Evolutionary conservation across 2,329 filamentous ascomycete species (phyloP), one percentile per base, ranked within the genome.

Genomic region (Monosporascus sp.): DNA sequence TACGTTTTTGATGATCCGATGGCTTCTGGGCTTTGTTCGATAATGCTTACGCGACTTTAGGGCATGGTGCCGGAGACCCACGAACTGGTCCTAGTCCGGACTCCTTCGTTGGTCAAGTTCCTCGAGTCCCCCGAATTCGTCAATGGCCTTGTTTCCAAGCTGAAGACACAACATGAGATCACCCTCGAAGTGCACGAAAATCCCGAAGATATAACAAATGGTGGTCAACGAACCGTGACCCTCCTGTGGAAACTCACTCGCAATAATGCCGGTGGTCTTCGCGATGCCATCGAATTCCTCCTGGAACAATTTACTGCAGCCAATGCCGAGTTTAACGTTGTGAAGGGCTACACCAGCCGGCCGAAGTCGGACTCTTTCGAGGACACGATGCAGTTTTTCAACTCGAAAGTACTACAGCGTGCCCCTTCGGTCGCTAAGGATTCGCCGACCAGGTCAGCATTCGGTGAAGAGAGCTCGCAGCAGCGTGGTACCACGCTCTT

Each of bases 311-410:
- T 97, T 56, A 89, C 95, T 27, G 87, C 89, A 45, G 88, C 91
- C 47, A 89, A 89, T n/a, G 83, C 97, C n/a, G 90, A 97, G 64
- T 82, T 87, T 9, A 89, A 82, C 53, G 86, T 91, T 43, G 86
- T 97, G 65, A 95, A 95, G 71, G 94, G 94, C 50, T 87, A 90
- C n/a, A 94, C 97, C 60, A 91, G 93, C 20, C 88, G 94, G n/a
- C 94, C 94, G 58, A 97, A 97, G 76, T 97, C 94, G 1, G 94
- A 99, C 70, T 97, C 94, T 0, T 99, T 99, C 60, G 94, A 99
- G 69, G 93, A 99, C 64, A 96, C 93, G 7, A 80, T 97, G 50
- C 93, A 92, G 53, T 97, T 92, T 75, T 99, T 99, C 67, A 90
- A 97, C 68, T 97, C 93, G 2, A 97, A 97, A 75, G 81, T 99